These are phyloP conservation scores for Leptomonas seymouri DNA, from an alignment of 208 protist genomes.

Conservation along the genomic window DNA sequence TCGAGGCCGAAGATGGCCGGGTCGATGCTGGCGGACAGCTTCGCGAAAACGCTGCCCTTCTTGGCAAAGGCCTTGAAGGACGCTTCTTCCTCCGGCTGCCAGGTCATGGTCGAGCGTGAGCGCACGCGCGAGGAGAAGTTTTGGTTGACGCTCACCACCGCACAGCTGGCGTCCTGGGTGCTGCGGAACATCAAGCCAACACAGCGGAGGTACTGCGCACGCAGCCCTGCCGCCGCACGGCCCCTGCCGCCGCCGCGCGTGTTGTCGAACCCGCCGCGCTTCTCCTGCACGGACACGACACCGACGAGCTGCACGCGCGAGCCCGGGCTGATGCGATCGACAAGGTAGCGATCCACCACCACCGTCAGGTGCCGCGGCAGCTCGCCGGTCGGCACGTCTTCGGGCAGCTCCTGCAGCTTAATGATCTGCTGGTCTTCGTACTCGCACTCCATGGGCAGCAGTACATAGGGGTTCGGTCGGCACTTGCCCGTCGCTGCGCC, in stretches of 20 bases:
- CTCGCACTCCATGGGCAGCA: conserved; percentile 92
- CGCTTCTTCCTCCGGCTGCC: conserved; percentile 90
- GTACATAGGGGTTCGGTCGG: conserved; percentile 92
- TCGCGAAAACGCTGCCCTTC: conserved; percentile 92
- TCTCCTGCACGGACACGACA: conserved; percentile 88
- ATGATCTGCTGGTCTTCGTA: conserved; percentile 94
- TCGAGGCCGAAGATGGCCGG: conserved; percentile 98
- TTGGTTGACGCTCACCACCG: conserved; percentile 84
- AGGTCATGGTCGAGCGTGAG: conserved; percentile 72
- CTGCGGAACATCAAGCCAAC: conserved; percentile 85
- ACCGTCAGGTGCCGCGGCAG: conserved; percentile 90
- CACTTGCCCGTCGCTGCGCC: conserved; percentile 55
- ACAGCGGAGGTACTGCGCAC: conserved; percentile 90
- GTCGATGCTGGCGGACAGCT: conserved; percentile 95
- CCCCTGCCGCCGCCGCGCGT: conserved; percentile 37
- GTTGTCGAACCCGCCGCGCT: conserved; percentile 56
- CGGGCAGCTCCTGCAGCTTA: conserved; percentile 95
- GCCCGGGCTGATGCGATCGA: conserved; percentile 95
- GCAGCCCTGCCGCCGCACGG: conserved; percentile 70
- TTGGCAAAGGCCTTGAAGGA: conserved; percentile 90
- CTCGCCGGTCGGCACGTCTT: conserved; percentile 94
- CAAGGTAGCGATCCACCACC: conserved; percentile 91
- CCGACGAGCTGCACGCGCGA: conserved; percentile 96
- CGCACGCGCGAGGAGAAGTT: conserved; percentile 89
- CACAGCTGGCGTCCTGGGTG: conserved; percentile 36